These are phyloP conservation scores for Millerozyma miso DNA, from an alignment of 805 yeast species.

Conservation along the genomic window DNA sequence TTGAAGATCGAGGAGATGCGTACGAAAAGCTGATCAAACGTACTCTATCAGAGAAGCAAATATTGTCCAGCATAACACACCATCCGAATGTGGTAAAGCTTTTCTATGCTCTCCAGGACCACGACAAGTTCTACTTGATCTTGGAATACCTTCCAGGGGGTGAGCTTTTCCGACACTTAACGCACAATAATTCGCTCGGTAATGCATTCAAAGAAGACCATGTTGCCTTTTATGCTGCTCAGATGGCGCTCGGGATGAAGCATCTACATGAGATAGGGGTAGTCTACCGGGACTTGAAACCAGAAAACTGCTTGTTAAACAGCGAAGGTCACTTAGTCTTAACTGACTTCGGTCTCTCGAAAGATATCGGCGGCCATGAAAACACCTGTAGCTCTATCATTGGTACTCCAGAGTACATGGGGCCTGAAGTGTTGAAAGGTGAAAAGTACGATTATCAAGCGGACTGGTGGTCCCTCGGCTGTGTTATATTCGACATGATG, in stretches of 20 bases:
- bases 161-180: slow-evolving; percentile 66
- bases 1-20: slow-evolving; percentile 8
- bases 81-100: slow-evolving; percentile 82
- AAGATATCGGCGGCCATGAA: slow-evolving; percentile 26
- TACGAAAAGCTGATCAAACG: slow-evolving; percentile 48
- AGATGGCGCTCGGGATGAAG: slow-evolving; percentile 69
- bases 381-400: slow-evolving; percentile 53
- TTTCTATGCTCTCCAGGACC: slow-evolving; percentile 80
- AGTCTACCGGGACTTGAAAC: slow-evolving; percentile 83
- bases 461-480: slow-evolving; percentile 92
- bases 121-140: slow-evolving; percentile 66
- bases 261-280: slow-evolving; percentile 79
- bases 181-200: slow-evolving; percentile 23
- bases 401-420: slow-evolving; percentile 84
- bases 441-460: slow-evolving; percentile 72
- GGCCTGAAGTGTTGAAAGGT: slow-evolving; percentile 83
- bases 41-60: slow-evolving; percentile 75
- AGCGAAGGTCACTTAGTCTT: slow-evolving; percentile 73
- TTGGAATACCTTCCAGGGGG: slow-evolving; percentile 88
- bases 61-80: slow-evolving; percentile 56
- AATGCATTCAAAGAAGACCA: slow-evolving; percentile 33
- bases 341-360: slow-evolving; percentile 81
- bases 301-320: slow-evolving; percentile 82
- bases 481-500: slow-evolving; percentile 72
- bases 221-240: slow-evolving; percentile 49